Percentiles rank a stretch among this genome's conserved stretches.
phyloP scores from a whole-genome alignment of 106 monocot genomes.

The Dendrobium nobile region DNA sequence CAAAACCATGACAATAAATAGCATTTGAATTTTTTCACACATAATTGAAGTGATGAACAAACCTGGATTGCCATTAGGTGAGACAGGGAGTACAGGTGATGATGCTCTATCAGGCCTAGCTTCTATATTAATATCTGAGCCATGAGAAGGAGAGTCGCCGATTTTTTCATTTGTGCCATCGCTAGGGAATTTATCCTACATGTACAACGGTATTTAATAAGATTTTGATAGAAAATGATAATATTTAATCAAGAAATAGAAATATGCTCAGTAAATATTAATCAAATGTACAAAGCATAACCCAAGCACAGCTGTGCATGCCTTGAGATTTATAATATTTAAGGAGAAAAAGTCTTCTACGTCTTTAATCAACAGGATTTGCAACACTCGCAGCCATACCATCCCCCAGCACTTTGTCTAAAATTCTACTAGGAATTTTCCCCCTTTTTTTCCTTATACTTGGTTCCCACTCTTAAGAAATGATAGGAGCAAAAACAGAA shows the following conservation, averaged over 20 bases:
- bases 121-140: not conserved
- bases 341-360: too few relatives aligned
- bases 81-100: not conserved
- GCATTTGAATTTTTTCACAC: not conserved
- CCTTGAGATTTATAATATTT: too few relatives aligned
- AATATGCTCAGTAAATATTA: not conserved
- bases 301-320: too few relatives aligned
- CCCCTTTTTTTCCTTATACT: too few relatives aligned
- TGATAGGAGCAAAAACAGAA: too few relatives aligned
- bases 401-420: too few relatives aligned
- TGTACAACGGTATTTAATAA: not conserved
- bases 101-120: not conserved
- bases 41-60: not conserved
- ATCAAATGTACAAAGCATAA: too few relatives aligned
- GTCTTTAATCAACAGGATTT: too few relatives aligned
- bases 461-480: too few relatives aligned
- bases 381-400: too few relatives aligned
- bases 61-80: conserved; percentile 3
- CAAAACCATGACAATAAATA: not conserved
- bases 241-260: not conserved
- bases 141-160: not conserved
- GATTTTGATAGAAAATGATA: not conserved
- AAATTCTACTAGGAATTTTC: too few relatives aligned
- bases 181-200: not conserved
- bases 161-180: not conserved